Percentiles rank a stretch among this genome's conserved stretches.
Conservation (phyloP, 2,329 filamentous ascomycete genomes). For the Periconia sp. region DNA sequence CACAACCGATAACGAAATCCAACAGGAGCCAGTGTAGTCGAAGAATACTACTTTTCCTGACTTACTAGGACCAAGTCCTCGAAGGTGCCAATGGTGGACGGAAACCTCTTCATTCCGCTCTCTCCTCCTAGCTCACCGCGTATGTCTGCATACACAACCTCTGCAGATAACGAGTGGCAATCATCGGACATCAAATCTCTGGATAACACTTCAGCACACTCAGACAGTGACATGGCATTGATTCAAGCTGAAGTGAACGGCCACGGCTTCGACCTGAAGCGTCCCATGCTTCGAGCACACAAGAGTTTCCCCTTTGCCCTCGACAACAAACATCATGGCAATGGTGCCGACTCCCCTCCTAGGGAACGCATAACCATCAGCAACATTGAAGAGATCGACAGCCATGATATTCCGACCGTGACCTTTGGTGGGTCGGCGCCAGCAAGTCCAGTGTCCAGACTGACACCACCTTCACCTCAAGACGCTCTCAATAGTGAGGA, state of each 20-base stretch:
- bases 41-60: constrained; percentile 18
- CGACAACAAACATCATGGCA: constrained; percentile 35
- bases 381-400: constrained; percentile 39
- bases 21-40: constrained; percentile 25
- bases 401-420: constrained; percentile 36
- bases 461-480: constrained; percentile 49
- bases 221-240: constrained; percentile 42
- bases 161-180: constrained; percentile 49
- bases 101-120: constrained; percentile 49
- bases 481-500: constrained; percentile 39
- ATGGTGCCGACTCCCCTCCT: constrained; percentile 28
- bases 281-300: constrained; percentile 45
- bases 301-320: constrained; percentile 49
- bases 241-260: constrained; percentile 40
- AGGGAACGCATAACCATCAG: constrained; percentile 33
- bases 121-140: constrained; percentile 55
- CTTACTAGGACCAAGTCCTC: constrained; percentile 18
- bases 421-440: constrained; percentile 48
- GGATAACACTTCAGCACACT: constrained; percentile 36
- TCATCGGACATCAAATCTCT: constrained; percentile 38
- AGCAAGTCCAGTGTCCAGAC: constrained; percentile 48
- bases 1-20: constrained; percentile 24
- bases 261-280: constrained; percentile 40
- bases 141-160: constrained; percentile 52
- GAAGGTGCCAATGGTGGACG: constrained; percentile 47